Evolutionary conservation across 257 asterid genomes (phyloP).

Genomic region (Avicennia marina): DNA sequence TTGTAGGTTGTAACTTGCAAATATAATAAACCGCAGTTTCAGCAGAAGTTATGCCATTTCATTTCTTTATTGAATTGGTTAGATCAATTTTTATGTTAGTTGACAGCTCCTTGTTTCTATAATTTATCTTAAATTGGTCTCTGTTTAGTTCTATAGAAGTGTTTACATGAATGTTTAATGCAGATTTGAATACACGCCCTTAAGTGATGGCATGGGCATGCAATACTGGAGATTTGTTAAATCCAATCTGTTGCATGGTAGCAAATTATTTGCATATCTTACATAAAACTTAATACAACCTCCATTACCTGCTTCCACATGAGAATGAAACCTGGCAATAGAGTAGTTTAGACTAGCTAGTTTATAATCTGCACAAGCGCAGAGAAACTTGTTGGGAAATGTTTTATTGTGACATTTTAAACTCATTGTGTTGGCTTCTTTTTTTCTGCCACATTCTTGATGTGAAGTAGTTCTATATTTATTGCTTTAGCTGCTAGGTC

Average conservation of each 20-base stretch:
- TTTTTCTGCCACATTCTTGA: slow-evolving; percentile 6
- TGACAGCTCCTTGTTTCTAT: neutral
- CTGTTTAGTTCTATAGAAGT: neutral
- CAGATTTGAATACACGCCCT: neutral
- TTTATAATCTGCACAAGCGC: neutral
- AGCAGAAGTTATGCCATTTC: neutral
- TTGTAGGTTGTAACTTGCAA: neutral
- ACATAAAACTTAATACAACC: too few species aligned
- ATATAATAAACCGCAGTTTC: too few species aligned
- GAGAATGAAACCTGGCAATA: neutral
- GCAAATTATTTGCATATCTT: neutral
- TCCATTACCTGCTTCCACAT: too few species aligned
- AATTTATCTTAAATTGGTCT: neutral
- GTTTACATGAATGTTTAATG: neutral
- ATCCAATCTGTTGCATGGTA: neutral
- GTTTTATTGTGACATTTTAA: neutral
- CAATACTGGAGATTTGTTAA: neutral
- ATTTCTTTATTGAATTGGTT: neutral
- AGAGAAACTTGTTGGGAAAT: neutral
- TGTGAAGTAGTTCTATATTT: neutral
- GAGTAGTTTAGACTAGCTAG: neutral
- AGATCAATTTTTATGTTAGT: neutral
- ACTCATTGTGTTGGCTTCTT: neutral
- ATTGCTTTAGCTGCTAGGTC: neutral
- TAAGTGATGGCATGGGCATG: neutral